Conservation (phyloP, 495 filamentous ascomycete species). For the Penicillium bovifimosum region DNA sequence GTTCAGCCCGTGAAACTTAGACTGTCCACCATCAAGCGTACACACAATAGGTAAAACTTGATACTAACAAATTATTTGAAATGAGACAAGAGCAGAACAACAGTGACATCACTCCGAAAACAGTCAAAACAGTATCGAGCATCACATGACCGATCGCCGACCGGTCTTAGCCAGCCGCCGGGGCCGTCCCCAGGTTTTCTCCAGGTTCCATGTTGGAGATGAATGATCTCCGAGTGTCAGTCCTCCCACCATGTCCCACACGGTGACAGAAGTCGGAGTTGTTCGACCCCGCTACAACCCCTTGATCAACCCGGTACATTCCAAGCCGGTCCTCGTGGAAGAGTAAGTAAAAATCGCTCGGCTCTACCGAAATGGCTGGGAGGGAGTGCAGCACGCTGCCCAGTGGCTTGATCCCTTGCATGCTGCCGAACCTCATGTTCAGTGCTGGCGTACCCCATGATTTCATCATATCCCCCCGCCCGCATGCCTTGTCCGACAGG, state of each 20-base stretch:
- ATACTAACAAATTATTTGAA: too few species aligned
- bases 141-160: slow-evolving; percentile 7
- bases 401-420: slow-evolving; percentile 3
- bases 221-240: not conserved
- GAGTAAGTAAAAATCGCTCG: slow-evolving; percentile 26
- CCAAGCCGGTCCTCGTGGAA: slow-evolving; percentile 36
- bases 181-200: not conserved
- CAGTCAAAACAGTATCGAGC: slow-evolving; percentile 13
- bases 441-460: not conserved
- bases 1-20: not conserved
- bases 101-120: slow-evolving; percentile 20
- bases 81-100: not conserved
- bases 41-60: too few species aligned
- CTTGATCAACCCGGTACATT: slow-evolving; percentile 32
- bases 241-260: slow-evolving; percentile 9
- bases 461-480: not conserved
- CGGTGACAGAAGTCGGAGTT: not conserved
- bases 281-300: slow-evolving; percentile 31
- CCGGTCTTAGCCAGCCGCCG: not conserved
- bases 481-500: not conserved
- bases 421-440: not conserved
- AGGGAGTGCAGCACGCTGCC: not conserved
- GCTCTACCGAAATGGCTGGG: not conserved
- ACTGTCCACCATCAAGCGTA: not conserved
- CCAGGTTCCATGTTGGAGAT: not conserved